phyloP scores from a whole-genome alignment of 768 basidiomycete genomes.

The Galerina sulciceps region DNA sequence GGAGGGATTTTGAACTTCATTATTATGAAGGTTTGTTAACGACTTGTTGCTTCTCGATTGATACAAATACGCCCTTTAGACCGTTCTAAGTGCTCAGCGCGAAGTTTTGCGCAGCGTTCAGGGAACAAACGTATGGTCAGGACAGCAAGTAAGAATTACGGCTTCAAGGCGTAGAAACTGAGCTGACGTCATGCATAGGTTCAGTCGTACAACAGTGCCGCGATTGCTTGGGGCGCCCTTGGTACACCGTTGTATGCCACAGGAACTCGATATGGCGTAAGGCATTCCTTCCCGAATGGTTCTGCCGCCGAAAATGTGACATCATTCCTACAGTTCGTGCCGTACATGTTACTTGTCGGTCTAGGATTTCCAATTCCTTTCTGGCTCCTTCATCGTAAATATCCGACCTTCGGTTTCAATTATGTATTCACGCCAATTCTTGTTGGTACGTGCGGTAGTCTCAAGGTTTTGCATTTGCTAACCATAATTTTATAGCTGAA shows the following conservation, averaged over 20 bases:
- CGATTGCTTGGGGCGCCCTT: slow-evolving; percentile 60
- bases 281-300: slow-evolving; percentile 3
- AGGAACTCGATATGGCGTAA: slow-evolving; percentile 47
- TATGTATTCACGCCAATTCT: slow-evolving; percentile 43
- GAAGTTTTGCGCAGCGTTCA: slow-evolving; percentile 46
- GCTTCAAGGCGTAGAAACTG: background rate
- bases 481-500: slow-evolving; percentile 17
- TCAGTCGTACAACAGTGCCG: slow-evolving; percentile 53
- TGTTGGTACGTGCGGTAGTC: slow-evolving; percentile 30
- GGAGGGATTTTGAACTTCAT: slow-evolving; percentile 55
- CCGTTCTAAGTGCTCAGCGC: slow-evolving; percentile 35
- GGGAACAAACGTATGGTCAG: slow-evolving; percentile 59
- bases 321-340: slow-evolving; percentile 37
- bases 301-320: background rate
- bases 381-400: slow-evolving; percentile 50
- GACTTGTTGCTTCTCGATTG: too few species aligned
- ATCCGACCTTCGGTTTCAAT: slow-evolving; percentile 50
- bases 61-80: slow-evolving; percentile 3
- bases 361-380: slow-evolving; percentile 56
- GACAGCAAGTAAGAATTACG: slow-evolving; percentile 42
- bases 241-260: slow-evolving; percentile 49
- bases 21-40: slow-evolving; percentile 49
- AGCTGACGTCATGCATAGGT: slow-evolving; percentile 21
- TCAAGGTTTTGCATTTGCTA: too few species aligned
- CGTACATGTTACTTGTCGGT: slow-evolving; percentile 47